Conservation (phyloP, 2,329 filamentous ascomycete genomes). For the Canariomyces notabilis region DNA sequence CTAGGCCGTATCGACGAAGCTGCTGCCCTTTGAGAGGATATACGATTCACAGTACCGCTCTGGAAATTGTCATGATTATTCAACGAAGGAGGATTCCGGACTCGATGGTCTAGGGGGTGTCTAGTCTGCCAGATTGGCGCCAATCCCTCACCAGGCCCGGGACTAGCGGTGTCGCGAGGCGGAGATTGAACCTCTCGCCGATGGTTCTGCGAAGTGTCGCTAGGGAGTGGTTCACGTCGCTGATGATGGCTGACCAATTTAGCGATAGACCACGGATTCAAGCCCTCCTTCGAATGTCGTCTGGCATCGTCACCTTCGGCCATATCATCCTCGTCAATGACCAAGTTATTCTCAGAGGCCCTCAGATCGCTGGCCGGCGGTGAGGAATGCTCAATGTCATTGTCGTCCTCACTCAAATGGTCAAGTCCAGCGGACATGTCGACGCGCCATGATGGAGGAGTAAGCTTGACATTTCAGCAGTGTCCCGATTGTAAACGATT, state of each 20-base stretch:
- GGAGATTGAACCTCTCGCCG: background rate
- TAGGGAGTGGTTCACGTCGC: slow-evolving; percentile 20
- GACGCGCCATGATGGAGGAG: slow-evolving; percentile 11
- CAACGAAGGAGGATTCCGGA: background rate
- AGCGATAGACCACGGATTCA: slow-evolving; percentile 39
- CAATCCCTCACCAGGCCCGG: background rate
- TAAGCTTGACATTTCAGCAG: slow-evolving; percentile 4
- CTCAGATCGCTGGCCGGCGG: background rate
- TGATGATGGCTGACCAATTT: slow-evolving; percentile 25
- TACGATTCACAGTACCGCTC: too few relatives aligned
- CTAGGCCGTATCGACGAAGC: background rate
- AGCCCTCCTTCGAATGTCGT: slow-evolving; percentile 12
- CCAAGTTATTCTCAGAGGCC: background rate
- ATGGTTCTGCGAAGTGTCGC: background rate
- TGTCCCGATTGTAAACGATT: background rate
- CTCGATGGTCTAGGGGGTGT: background rate
- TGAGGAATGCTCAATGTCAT: background rate
- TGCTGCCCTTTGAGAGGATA: background rate
- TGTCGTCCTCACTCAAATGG: slow-evolving; percentile 9
- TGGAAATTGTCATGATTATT: background rate
- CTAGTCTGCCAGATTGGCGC: background rate
- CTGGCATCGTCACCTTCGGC: background rate
- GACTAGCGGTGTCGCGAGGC: background rate
- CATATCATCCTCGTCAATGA: background rate
- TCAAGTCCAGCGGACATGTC: slow-evolving; percentile 21